Conservation (phyloP, 805 yeast genomes). For the Wickerhamiella qilinensis region DNA sequence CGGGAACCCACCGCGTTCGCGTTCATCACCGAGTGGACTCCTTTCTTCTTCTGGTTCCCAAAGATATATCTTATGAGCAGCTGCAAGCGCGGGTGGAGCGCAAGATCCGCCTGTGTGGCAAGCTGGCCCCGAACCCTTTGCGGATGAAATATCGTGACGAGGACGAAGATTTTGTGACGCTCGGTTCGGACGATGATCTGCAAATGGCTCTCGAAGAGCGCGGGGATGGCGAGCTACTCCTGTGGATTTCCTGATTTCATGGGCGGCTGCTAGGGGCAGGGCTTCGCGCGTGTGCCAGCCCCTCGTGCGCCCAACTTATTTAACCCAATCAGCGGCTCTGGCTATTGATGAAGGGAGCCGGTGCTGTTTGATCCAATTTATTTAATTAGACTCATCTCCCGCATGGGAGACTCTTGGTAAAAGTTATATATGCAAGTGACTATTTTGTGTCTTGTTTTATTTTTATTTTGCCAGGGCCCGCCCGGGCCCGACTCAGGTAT, state of each 20-base stretch:
- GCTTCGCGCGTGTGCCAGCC: too few species aligned
- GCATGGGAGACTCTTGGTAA: not conserved
- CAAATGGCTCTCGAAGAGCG: slow-evolving; percentile 50
- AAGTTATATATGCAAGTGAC: not conserved
- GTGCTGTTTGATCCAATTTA: not conserved
- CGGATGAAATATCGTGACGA: slow-evolving; percentile 78
- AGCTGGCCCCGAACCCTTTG: slow-evolving; percentile 24
- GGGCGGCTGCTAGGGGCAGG: too few species aligned
- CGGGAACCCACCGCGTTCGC: slow-evolving; percentile 15
- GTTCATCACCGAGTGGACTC: slow-evolving; percentile 25
- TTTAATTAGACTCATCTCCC: not conserved
- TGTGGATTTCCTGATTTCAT: slow-evolving; percentile 6
- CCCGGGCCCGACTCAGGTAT: slow-evolving; percentile 45
- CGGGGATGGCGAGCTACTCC: slow-evolving; percentile 7
- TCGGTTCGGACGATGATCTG: slow-evolving; percentile 83
- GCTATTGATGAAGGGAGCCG: too few species aligned
- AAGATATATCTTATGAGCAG: slow-evolving; percentile 33
- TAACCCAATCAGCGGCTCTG: too few species aligned
- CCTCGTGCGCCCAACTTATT: too few species aligned
- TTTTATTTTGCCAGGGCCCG: too few species aligned
- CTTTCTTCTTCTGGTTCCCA: slow-evolving; percentile 49
- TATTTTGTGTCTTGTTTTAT: too few species aligned
- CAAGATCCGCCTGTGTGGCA: slow-evolving; percentile 39
- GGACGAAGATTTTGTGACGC: slow-evolving; percentile 82
- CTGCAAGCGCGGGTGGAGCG: slow-evolving; percentile 42